Evolutionary conservation across 2,329 filamentous ascomycete species (phyloP).

Genomic region (Magnaporthiopsis incrustans): DNA sequence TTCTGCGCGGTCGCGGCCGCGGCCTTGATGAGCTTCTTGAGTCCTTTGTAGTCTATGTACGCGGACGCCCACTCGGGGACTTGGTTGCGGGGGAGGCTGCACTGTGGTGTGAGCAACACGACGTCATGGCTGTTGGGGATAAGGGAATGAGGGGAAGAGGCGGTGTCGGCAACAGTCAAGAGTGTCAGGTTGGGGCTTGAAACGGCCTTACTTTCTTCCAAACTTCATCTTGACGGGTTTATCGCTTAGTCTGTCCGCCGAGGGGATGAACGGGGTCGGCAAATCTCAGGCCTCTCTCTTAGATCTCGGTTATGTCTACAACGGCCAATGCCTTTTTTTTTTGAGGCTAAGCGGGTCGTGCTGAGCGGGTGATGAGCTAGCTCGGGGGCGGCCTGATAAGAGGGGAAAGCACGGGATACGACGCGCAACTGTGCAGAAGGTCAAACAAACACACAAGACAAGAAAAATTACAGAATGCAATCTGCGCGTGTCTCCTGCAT

Average conservation of each 20-base stretch:
- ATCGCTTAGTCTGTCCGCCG: not conserved
- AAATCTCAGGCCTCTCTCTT: not conserved
- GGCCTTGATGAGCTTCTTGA: constrained; percentile 93
- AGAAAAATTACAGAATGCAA: not conserved
- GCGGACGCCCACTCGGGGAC: constrained; percentile 78
- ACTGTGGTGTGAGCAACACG: not conserved
- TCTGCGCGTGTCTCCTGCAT: not conserved
- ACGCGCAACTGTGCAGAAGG: not conserved
- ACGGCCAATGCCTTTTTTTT: not conserved
- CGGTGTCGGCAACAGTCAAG: not conserved
- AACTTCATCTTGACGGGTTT: constrained; percentile 24
- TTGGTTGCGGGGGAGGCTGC: constrained; percentile 63
- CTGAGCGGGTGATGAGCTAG: not conserved
- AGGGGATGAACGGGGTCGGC: not conserved
- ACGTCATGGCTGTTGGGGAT: not conserved
- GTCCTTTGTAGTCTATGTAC: constrained; percentile 83
- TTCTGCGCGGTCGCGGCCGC: constrained; percentile 57
- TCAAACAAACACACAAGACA: not conserved
- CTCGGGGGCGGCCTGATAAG: not conserved
- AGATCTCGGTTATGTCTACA: not conserved
- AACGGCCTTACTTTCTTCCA: constrained; percentile 23
- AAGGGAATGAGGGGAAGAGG: not conserved
- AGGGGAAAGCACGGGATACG: not conserved
- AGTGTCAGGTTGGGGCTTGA: not conserved
- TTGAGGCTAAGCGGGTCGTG: not conserved